These are phyloP conservation scores for Tylopilus rubrobrunneus DNA, from an alignment of 768 basidiomycete genomes.

Conservation along the genomic window DNA sequence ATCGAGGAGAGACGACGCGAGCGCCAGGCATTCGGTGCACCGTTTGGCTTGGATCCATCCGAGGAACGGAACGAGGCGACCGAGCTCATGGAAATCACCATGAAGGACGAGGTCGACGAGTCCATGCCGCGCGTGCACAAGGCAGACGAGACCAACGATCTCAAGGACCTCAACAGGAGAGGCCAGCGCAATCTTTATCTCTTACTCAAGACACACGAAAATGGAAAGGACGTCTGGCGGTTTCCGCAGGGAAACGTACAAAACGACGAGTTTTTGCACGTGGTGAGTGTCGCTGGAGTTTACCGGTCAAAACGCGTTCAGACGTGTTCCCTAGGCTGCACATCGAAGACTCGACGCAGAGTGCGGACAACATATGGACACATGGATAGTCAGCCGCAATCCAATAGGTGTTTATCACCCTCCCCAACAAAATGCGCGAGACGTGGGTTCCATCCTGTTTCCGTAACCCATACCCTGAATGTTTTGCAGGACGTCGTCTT, in stretches of 20 bases:
- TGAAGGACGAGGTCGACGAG: constrained; percentile 58
- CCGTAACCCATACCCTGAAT: constrained; percentile 1
- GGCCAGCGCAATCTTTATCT: constrained; percentile 88
- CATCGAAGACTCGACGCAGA: constrained; percentile 63
- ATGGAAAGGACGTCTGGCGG: constrained; percentile 61
- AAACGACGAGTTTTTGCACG: constrained; percentile 70
- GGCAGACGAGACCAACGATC: constrained; percentile 57
- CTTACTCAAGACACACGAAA: constrained; percentile 52
- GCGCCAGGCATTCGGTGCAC: constrained; percentile 65
- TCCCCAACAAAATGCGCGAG: constrained; percentile 31
- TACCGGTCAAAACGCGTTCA: background rate
- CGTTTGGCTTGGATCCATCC: constrained; percentile 44
- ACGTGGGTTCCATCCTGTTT: constrained; percentile 30
- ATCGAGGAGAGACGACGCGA: constrained; percentile 74
- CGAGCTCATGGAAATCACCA: constrained; percentile 56
- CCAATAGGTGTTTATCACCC: constrained; percentile 80
- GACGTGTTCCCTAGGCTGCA: constrained; percentile 53
- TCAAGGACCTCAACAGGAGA: constrained; percentile 74
- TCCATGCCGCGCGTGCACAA: constrained; percentile 58
- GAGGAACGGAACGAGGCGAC: constrained; percentile 43
- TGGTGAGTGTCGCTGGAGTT: constrained; percentile 42
- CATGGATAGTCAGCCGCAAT: constrained; percentile 88
- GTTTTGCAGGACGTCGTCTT: constrained; percentile 63
- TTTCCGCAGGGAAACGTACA: constrained; percentile 71
- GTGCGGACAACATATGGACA: constrained; percentile 83